Percentiles rank a stretch among this genome's conserved stretches.
Conservation (phyloP, 257 asterid species). For the Gardenia jasminoides region DNA sequence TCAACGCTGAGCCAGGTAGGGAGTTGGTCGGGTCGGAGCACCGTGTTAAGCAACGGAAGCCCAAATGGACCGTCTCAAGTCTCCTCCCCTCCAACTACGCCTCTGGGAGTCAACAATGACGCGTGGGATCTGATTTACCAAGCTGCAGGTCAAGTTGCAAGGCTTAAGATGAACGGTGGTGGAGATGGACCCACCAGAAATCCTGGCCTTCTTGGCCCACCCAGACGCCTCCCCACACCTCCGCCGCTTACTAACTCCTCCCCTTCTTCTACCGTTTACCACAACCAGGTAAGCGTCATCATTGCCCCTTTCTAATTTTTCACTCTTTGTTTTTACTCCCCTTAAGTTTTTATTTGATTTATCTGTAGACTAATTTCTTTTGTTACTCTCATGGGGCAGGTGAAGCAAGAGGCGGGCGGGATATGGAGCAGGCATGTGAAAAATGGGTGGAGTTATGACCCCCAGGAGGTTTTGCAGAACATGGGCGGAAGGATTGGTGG, state of each 20-base stretch:
- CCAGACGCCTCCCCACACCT: conserved; percentile 14
- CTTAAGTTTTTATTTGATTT: background rate
- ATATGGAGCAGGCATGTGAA: conserved; percentile 35
- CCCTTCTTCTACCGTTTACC: conserved; percentile 24
- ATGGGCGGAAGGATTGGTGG: background rate
- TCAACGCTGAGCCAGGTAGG: conserved; percentile 44
- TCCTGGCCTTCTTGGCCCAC: conserved; percentile 24
- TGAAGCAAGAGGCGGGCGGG: conserved; percentile 34
- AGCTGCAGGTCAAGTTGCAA: conserved; percentile 55
- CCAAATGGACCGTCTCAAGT: conserved; percentile 44
- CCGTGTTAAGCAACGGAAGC: conserved; percentile 46
- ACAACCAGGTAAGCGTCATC: conserved; percentile 30
- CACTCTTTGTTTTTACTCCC: background rate
- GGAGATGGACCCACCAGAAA: conserved; percentile 21
- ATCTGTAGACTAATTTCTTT: background rate
- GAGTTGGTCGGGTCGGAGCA: conserved; percentile 42
- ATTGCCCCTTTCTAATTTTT: background rate
- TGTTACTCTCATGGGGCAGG: background rate
- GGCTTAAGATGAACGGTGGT: conserved; percentile 36
- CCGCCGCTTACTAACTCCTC: conserved; percentile 10
- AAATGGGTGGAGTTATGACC: conserved; percentile 9
- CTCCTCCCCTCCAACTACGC: conserved; percentile 48
- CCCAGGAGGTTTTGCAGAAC: conserved; percentile 26
- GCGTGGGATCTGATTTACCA: conserved; percentile 50
- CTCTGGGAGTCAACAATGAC: conserved; percentile 26